These are phyloP conservation scores for Wickerhamiella bombiphila DNA, from an alignment of 805 yeast species.

Conservation along the genomic window DNA sequence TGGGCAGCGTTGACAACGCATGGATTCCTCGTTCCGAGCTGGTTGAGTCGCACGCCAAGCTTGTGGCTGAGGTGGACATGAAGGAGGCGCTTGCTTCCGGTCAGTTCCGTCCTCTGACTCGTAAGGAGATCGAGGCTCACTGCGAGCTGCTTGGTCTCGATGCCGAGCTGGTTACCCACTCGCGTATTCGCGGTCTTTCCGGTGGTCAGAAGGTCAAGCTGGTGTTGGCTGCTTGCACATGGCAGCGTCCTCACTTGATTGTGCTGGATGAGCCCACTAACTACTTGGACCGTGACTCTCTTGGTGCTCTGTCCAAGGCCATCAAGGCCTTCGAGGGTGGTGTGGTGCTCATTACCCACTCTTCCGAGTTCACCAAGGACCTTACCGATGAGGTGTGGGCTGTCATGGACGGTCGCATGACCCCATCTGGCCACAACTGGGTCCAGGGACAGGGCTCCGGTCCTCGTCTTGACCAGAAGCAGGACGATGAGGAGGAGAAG, in stretches of 20 bases:
- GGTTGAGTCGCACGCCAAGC: constrained; percentile 92
- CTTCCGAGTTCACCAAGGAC: constrained; percentile 99
- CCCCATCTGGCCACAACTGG: constrained; percentile 99
- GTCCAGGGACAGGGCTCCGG: constrained; percentile 99
- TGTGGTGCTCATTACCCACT: constrained; percentile 98
- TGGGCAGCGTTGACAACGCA: constrained; percentile 99
- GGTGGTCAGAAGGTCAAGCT: constrained; percentile 99
- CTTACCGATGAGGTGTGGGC: constrained; percentile 99
- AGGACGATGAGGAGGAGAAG: constrained; percentile 87
- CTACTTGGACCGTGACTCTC: constrained; percentile 97
- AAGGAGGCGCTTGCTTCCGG: constrained; percentile 99
- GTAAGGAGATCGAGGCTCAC: constrained; percentile 99
- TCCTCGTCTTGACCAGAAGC: constrained; percentile 98
- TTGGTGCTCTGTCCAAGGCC: constrained; percentile 99
- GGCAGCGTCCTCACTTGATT: constrained; percentile 99
- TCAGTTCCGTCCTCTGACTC: constrained; percentile 99
- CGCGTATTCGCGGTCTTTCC: constrained; percentile 99
- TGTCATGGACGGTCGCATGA: constrained; percentile 93
- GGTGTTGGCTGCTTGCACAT: constrained; percentile 98
- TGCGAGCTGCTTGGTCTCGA: constrained; percentile 98
- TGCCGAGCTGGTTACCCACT: constrained; percentile 97
- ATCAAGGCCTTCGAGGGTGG: constrained; percentile 99
- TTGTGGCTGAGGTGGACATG: constrained; percentile 99
- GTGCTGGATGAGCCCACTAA: constrained; percentile 99
- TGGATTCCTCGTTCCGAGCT: constrained; percentile 99